Percentiles rank a stretch among this genome's conserved stretches.
These are phyloP conservation scores for Fusarium kyushuense DNA, from an alignment of 2,329 filamentous ascomycete species.

Conservation along the genomic window DNA sequence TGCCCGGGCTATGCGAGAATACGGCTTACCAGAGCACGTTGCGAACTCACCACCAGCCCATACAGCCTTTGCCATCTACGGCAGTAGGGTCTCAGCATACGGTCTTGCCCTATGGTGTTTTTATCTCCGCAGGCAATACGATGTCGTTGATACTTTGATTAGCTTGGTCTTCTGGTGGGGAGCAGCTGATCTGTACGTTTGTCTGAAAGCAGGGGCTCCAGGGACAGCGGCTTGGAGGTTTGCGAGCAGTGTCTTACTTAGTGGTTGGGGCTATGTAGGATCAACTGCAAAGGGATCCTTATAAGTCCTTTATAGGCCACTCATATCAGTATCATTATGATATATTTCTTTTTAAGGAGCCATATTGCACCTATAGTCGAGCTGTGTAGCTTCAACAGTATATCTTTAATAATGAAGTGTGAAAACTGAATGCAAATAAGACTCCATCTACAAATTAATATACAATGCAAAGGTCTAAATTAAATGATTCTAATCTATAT, in stretches of 20 bases:
- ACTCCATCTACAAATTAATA: no score
- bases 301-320: not conserved
- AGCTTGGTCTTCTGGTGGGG: conserved; percentile 35
- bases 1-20: conserved; percentile 50
- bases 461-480: no score
- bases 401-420: no score
- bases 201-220: conserved; percentile 41
- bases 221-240: conserved; percentile 32
- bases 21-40: conserved; percentile 51
- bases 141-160: conserved; percentile 41
- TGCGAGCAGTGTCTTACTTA: conserved; percentile 15
- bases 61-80: conserved; percentile 47
- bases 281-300: conserved; percentile 30
- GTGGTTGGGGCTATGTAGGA: conserved; percentile 38
- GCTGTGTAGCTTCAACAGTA: not conserved
- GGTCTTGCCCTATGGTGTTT: conserved; percentile 42
- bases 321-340: not conserved
- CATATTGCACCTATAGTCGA: not conserved
- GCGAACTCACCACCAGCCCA: conserved; percentile 49
- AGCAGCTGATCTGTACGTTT: conserved; percentile 41
- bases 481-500: no score
- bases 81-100: conserved; percentile 37
- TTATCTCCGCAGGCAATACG: conserved; percentile 39
- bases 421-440: no score
- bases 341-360: not conserved